These are phyloP conservation scores for Colletotrichum chlorophyti DNA, from an alignment of 2,329 filamentous ascomycete genomes.

Conservation along the genomic window DNA sequence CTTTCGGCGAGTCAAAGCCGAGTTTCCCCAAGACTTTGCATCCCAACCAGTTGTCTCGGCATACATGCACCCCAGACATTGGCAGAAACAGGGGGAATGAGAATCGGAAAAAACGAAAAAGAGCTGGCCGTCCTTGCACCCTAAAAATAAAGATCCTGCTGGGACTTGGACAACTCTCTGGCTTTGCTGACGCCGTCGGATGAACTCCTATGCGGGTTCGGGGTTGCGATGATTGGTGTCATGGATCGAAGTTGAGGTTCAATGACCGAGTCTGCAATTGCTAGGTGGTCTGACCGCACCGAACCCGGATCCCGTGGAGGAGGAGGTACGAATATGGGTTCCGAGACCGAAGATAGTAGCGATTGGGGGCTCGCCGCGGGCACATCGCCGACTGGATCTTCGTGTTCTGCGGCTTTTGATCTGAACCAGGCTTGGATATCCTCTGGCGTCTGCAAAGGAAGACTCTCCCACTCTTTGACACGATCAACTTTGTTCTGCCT, in stretches of 20 bases:
- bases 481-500: slow-evolving; percentile 36
- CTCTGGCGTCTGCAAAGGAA: slow-evolving; percentile 30
- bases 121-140: too few relatives aligned
- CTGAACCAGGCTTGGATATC: slow-evolving; percentile 34
- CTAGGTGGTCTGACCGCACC: background rate
- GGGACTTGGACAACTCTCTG: slow-evolving; percentile 15
- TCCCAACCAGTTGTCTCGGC: too few relatives aligned
- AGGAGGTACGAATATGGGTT: background rate
- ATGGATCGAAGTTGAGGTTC: slow-evolving; percentile 12
- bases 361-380: slow-evolving; percentile 1
- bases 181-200: slow-evolving; percentile 14
- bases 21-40: too few relatives aligned
- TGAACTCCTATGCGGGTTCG: background rate
- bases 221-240: background rate
- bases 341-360: background rate
- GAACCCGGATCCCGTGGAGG: background rate
- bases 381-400: background rate
- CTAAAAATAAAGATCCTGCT: slow-evolving; percentile 25
- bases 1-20: too few relatives aligned
- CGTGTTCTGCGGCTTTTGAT: background rate
- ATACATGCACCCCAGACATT: background rate
- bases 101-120: too few relatives aligned
- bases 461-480: slow-evolving; percentile 37
- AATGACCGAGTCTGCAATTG: background rate
- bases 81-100: too few relatives aligned